Conservation (phyloP, 352 stramenopile genomes). For the Pythium guiyangense region DNA sequence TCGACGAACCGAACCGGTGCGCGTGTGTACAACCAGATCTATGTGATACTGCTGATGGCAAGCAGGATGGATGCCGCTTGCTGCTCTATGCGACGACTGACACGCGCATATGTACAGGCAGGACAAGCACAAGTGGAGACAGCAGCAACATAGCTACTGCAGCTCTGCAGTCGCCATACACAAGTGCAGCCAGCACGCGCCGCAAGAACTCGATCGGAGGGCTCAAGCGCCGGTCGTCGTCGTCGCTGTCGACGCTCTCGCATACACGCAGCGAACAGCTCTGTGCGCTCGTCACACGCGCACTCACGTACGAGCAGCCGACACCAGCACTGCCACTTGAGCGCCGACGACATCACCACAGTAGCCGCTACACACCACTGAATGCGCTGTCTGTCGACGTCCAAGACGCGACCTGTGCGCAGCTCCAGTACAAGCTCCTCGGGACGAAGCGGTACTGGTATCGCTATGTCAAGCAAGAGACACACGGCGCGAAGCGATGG, state of each 20-base stretch:
- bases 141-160: background rate
- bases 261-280: constrained; percentile 5
- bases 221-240: constrained; percentile 12
- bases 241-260: background rate
- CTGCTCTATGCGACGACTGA: background rate
- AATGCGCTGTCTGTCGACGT: constrained; percentile 3
- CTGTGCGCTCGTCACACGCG: constrained; percentile 1
- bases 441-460: constrained; percentile 69
- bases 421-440: constrained; percentile 55
- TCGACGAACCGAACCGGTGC: constrained; percentile 4
- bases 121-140: background rate
- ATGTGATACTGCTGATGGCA: too few relatives aligned
- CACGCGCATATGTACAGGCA: background rate
- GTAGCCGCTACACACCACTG: background rate
- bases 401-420: constrained; percentile 41
- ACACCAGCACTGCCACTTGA: background rate
- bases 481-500: constrained; percentile 48
- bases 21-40: too few relatives aligned
- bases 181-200: background rate
- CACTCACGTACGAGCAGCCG: background rate
- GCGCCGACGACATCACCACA: background rate
- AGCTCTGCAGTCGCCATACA: constrained; percentile 2
- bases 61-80: background rate
- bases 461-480: constrained; percentile 60
- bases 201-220: background rate